Conservation (phyloP, 2,329 filamentous ascomycete species). For the Pseudophaeomoniella oleicola region DNA sequence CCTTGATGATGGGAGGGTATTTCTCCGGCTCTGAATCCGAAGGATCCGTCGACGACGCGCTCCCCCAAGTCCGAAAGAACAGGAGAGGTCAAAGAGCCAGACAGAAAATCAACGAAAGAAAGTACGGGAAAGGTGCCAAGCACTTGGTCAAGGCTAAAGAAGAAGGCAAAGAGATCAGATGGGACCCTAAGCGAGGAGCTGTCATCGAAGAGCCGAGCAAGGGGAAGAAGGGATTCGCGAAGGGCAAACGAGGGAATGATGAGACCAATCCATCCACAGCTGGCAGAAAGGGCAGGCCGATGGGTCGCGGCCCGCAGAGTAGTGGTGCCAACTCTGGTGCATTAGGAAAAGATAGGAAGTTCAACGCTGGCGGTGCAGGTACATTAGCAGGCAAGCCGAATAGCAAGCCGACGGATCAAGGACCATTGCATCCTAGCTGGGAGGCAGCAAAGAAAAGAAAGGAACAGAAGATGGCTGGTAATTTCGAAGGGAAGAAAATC, state of each 20-base stretch:
- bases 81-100: slow-evolving; percentile 48
- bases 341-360: not conserved
- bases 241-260: slow-evolving; percentile 1
- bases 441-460: slow-evolving; percentile 47
- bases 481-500: slow-evolving; percentile 48
- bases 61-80: slow-evolving; percentile 36
- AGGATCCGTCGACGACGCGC: slow-evolving; percentile 19
- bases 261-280: too few relatives aligned
- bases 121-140: slow-evolving; percentile 43
- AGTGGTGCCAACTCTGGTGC: slow-evolving; percentile 1
- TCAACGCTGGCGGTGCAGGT: slow-evolving; percentile 6
- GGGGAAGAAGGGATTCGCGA: slow-evolving; percentile 6
- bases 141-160: slow-evolving; percentile 33
- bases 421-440: slow-evolving; percentile 49
- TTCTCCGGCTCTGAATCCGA: slow-evolving; percentile 47
- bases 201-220: slow-evolving; percentile 14
- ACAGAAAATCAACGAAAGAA: slow-evolving; percentile 47
- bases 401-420: slow-evolving; percentile 23
- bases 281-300: slow-evolving; percentile 3
- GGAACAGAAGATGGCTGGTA: slow-evolving; percentile 31
- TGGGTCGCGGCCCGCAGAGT: slow-evolving; percentile 15
- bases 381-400: too few relatives aligned
- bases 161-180: slow-evolving; percentile 33
- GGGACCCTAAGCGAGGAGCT: slow-evolving; percentile 46
- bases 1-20: slow-evolving; percentile 46